Percentiles rank a stretch among this genome's conserved stretches.
Evolutionary conservation across 495 filamentous ascomycete species (phyloP).

Genomic region (Letharia columbiana): DNA sequence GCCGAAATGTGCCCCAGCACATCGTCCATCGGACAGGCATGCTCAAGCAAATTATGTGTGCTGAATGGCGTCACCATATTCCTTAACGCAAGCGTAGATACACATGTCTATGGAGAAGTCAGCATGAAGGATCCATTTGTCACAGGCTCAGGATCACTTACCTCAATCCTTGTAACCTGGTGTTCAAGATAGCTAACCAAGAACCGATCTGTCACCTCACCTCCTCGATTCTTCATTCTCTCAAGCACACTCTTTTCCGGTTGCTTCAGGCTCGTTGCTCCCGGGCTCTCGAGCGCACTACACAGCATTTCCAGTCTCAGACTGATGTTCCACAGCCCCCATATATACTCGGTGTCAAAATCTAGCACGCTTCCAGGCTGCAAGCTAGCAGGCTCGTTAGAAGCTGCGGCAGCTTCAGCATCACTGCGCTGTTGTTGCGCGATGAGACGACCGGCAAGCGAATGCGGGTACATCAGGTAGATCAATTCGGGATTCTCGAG

Average conservation of each 20-base stretch:
- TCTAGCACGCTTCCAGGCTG: slow-evolving; percentile 47
- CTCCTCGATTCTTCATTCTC: slow-evolving; percentile 71
- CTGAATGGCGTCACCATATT: slow-evolving; percentile 52
- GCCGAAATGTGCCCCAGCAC: slow-evolving; percentile 41
- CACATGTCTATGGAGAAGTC: slow-evolving; percentile 42
- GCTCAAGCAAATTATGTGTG: slow-evolving; percentile 38
- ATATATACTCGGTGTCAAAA: slow-evolving; percentile 74
- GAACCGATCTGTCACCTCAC: slow-evolving; percentile 79
- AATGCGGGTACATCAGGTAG: slow-evolving; percentile 85
- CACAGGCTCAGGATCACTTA: slow-evolving; percentile 36
- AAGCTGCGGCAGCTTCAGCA: slow-evolving; percentile 31
- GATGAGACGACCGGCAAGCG: slow-evolving; percentile 70
- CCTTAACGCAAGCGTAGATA: slow-evolving; percentile 57
- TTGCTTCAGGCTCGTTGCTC: slow-evolving; percentile 47
- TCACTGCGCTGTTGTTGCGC: slow-evolving; percentile 47
- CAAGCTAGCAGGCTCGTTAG: slow-evolving; percentile 35
- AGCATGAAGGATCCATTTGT: slow-evolving; percentile 15
- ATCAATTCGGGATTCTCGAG: slow-evolving; percentile 95
- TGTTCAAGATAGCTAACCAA: slow-evolving; percentile 84
- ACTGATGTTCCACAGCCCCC: slow-evolving; percentile 83
- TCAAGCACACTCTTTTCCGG: slow-evolving; percentile 76
- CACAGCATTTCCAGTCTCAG: slow-evolving; percentile 88
- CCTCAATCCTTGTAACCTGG: slow-evolving; percentile 91
- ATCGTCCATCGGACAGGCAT: slow-evolving; percentile 45
- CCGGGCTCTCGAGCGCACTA: slow-evolving; percentile 65